These are phyloP conservation scores for Parathielavia appendiculata DNA, from an alignment of 495 filamentous ascomycete species.

Conservation along the genomic window DNA sequence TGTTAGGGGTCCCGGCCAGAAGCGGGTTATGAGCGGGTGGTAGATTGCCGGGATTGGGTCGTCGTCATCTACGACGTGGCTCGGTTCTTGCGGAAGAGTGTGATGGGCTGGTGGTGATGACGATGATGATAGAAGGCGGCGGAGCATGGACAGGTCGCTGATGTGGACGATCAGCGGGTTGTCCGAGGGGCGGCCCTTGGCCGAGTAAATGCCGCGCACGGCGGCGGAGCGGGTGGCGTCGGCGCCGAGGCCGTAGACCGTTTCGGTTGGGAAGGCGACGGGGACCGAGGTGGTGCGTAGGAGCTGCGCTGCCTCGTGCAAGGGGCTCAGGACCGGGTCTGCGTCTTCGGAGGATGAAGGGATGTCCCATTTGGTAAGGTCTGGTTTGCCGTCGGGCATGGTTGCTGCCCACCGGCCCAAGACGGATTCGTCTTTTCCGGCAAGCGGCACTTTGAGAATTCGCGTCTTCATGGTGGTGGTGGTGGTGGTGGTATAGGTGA, in stretches of 20 bases:
- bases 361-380: slow-evolving; percentile 24
- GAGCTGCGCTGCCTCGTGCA: slow-evolving; percentile 53
- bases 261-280: slow-evolving; percentile 96
- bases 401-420: slow-evolving; percentile 25
- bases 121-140: slow-evolving; percentile 46
- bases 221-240: slow-evolving; percentile 71
- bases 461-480: slow-evolving; percentile 31
- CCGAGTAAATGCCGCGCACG: slow-evolving; percentile 87
- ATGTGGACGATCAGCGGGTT: slow-evolving; percentile 96
- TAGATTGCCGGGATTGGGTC: slow-evolving; percentile 76
- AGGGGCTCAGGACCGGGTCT: slow-evolving; percentile 15
- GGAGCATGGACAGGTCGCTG: slow-evolving; percentile 73
- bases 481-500: slow-evolving; percentile 3
- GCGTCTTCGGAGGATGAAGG: not conserved
- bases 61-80: not conserved
- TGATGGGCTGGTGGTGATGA: not conserved
- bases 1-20: slow-evolving; percentile 95
- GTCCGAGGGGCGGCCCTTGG: slow-evolving; percentile 84
- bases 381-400: not conserved
- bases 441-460: slow-evolving; percentile 29
- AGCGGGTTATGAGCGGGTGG: slow-evolving; percentile 66
- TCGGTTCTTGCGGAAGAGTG: not conserved
- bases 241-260: slow-evolving; percentile 92
- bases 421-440: slow-evolving; percentile 9
- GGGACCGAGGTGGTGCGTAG: slow-evolving; percentile 62